These are phyloP conservation scores for Ilex asprella DNA, from an alignment of 257 asterid genomes.

Conservation along the genomic window DNA sequence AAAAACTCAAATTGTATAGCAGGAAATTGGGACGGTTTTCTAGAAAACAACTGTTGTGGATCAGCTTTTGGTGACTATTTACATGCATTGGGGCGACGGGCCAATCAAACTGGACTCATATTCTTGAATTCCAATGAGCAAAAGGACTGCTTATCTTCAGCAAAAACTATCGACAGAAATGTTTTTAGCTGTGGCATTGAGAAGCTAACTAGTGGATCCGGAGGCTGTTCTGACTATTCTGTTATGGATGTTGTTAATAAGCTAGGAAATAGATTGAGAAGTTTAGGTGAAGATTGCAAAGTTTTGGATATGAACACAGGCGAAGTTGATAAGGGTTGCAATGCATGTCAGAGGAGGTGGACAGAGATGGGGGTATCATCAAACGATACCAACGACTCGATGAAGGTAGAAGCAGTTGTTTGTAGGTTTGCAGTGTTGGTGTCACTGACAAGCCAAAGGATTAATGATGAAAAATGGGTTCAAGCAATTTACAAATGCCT, in stretches of 20 bases:
- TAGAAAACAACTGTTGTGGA: constrained; percentile 29
- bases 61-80: constrained; percentile 29
- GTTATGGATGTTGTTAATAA: constrained; percentile 31
- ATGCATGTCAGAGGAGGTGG: constrained; percentile 42
- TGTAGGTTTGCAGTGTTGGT: constrained; percentile 52
- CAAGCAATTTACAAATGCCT: constrained; percentile 40
- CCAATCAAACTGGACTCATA: constrained; percentile 37
- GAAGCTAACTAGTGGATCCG: constrained; percentile 48
- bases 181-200: constrained; percentile 42
- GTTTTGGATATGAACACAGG: constrained; percentile 22
- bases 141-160: constrained; percentile 24
- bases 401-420: constrained; percentile 18
- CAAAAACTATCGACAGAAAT: constrained; percentile 11
- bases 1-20: constrained; percentile 11
- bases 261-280: constrained; percentile 25
- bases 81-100: constrained; percentile 33
- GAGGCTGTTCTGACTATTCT: constrained; percentile 55
- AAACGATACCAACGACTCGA: constrained; percentile 8
- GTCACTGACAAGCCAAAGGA: constrained; percentile 40
- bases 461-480: constrained; percentile 42
- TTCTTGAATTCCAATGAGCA: constrained; percentile 41
- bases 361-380: constrained; percentile 17
- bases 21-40: constrained; percentile 50
- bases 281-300: constrained; percentile 34
- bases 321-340: constrained; percentile 26